Conservation (phyloP, 1,284 basidiomycete species). For the Cutaneotrichosporon spelunceum region DNA sequence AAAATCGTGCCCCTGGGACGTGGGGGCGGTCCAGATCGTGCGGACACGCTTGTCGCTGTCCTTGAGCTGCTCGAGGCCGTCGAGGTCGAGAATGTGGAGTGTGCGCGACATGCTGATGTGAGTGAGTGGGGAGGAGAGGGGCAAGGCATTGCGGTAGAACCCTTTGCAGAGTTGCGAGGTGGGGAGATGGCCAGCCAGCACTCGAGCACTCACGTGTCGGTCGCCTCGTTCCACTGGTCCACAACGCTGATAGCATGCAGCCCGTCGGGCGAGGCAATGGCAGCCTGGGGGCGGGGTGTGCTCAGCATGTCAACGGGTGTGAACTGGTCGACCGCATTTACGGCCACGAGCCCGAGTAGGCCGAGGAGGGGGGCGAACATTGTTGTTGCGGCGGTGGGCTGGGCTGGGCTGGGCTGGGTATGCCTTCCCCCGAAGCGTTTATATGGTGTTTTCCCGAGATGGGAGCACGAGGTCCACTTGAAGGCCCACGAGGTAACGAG, state of each 20-base stretch:
- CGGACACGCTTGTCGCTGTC: neutral
- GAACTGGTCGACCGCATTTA: constrained; percentile 52
- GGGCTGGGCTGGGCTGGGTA: neutral
- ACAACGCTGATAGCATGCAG: constrained; percentile 66
- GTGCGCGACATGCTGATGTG: constrained; percentile 63
- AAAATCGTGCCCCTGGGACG: constrained; percentile 28
- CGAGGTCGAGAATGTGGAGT: constrained; percentile 54
- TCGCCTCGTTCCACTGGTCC: constrained; percentile 65
- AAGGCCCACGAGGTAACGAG: too few species aligned
- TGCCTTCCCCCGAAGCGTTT: neutral
- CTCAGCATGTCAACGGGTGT: constrained; percentile 68
- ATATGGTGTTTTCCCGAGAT: neutral
- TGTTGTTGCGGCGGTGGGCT: neutral
- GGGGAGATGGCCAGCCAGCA: neutral
- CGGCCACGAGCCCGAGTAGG: neutral
- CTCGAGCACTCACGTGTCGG: constrained; percentile 68
- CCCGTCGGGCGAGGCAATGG: constrained; percentile 64
- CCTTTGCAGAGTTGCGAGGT: too few species aligned
- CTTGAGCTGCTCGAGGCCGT: constrained; percentile 11
- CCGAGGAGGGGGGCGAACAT: constrained; percentile 8
- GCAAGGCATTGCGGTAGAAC: constrained; percentile 2
- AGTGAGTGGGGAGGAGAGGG: neutral
- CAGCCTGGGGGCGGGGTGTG: constrained; percentile 66
- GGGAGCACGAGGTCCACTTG: too few species aligned
- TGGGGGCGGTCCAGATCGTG: constrained; percentile 29